Conservation (phyloP, 495 filamentous ascomycete genomes). For the Penicillium fimorum region DNA sequence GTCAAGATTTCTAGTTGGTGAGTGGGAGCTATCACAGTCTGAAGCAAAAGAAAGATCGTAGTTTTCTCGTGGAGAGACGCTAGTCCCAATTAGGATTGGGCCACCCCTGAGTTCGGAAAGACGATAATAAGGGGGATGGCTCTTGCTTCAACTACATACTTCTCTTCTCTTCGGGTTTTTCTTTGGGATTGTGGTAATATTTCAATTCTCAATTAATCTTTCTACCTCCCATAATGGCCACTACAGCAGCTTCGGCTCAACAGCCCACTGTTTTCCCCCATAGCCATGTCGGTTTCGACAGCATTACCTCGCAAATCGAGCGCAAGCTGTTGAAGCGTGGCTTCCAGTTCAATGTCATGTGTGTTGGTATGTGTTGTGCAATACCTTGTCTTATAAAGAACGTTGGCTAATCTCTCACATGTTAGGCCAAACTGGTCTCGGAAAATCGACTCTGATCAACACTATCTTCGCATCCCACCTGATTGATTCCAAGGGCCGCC, state of each 20-base stretch:
- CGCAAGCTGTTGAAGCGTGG: constrained; percentile 98
- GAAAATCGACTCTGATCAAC: constrained; percentile 99
- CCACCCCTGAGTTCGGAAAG: constrained; percentile 43
- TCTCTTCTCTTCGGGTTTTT: constrained; percentile 15
- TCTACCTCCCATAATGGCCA: constrained; percentile 45
- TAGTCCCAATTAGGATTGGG: constrained; percentile 37
- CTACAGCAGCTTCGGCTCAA: constrained; percentile 46
- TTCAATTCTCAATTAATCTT: constrained; percentile 19
- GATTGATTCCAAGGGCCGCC: constrained; percentile 95
- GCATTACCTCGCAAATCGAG: constrained; percentile 97
- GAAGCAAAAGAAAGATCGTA: constrained; percentile 16
- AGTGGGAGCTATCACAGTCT: constrained; percentile 11
- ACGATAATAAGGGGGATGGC: constrained; percentile 38
- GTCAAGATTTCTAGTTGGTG: background rate
- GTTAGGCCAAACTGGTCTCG: constrained; percentile 93
- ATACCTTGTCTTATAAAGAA: background rate
- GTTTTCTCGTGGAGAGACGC: constrained; percentile 30
- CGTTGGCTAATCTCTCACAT: background rate
- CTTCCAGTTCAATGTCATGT: constrained; percentile 99
- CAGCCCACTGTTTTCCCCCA: constrained; percentile 75
- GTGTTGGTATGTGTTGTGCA: constrained; percentile 75
- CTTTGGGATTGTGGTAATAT: constrained; percentile 17
- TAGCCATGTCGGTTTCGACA: constrained; percentile 99
- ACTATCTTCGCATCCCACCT: constrained; percentile 99
- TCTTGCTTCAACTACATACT: constrained; percentile 5